phyloP scores from a whole-genome alignment of 148 eudicot species.

The Rhododendron simsii region DNA sequence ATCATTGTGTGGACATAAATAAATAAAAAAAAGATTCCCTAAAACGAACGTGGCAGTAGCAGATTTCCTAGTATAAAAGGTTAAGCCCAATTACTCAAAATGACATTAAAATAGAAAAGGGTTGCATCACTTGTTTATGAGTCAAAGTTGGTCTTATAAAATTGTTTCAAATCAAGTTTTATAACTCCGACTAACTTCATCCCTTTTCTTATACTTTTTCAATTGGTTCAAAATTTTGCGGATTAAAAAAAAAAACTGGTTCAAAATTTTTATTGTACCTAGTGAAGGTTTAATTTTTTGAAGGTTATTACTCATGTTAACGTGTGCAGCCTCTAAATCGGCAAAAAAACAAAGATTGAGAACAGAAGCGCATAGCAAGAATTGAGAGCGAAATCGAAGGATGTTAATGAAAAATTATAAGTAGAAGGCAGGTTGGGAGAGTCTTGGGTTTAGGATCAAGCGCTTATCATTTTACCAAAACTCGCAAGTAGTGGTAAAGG shows the following conservation, averaged over 20 bases:
- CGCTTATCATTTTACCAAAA: too few relatives aligned
- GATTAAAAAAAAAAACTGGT: neutral
- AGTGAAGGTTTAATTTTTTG: neutral
- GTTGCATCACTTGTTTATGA: neutral
- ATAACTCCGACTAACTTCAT: neutral
- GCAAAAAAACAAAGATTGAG: too few relatives aligned
- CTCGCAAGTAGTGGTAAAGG: too few relatives aligned
- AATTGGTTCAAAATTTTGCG: neutral
- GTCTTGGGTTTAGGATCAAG: too few relatives aligned
- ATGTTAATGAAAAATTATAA: too few relatives aligned
- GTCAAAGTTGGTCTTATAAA: neutral
- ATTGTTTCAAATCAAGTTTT: neutral
- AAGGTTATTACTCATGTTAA: too few relatives aligned
- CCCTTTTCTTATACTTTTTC: neutral
- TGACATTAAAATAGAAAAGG: neutral
- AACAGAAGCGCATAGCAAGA: too few relatives aligned
- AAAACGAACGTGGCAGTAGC: neutral
- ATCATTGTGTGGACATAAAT: neutral
- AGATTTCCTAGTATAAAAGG: neutral
- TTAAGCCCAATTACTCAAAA: neutral
- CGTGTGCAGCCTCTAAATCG: too few relatives aligned
- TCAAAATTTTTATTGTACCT: neutral
- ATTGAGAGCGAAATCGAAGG: too few relatives aligned
- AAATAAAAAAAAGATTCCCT: neutral
- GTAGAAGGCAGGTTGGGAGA: too few relatives aligned